Conservation (phyloP, 148 eudicot genomes). For the Diospyros kaki region DNA sequence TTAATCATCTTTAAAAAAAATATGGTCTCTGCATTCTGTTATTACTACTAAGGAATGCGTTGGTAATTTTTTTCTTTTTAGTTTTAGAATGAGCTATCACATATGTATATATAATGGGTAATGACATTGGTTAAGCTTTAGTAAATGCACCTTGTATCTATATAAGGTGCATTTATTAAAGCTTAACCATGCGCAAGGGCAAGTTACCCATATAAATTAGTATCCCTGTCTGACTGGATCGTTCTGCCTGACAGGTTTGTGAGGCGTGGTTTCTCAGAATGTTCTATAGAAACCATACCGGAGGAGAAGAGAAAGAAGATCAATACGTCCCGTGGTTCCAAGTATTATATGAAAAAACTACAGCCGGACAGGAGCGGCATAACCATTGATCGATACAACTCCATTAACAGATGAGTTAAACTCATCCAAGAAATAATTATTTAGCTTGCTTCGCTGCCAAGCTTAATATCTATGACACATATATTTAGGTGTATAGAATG, state of each 20-base stretch:
- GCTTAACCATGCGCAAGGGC: too few species aligned
- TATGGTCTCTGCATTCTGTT: background rate
- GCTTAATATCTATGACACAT: too few species aligned
- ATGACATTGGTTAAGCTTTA: background rate
- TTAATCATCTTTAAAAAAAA: background rate
- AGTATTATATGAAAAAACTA: slow-evolving; percentile 79
- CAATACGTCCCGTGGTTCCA: slow-evolving; percentile 72
- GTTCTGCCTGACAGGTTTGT: slow-evolving; percentile 56
- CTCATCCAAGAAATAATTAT: background rate
- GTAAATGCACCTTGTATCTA: too few species aligned
- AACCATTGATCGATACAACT: slow-evolving; percentile 9
- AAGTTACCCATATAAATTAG: too few species aligned
- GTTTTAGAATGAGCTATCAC: background rate
- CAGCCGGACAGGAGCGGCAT: slow-evolving; percentile 75
- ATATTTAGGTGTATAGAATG: too few species aligned
- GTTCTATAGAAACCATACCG: slow-evolving; percentile 68
- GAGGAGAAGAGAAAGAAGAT: slow-evolving; percentile 68
- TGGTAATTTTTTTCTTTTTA: background rate
- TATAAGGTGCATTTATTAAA: background rate
- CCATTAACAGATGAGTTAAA: background rate
- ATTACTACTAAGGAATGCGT: background rate
- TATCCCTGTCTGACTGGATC: too few species aligned
- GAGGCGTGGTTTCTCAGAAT: slow-evolving; percentile 81
- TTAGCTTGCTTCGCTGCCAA: too few species aligned
- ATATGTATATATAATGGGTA: background rate